Percentiles rank a stretch among this genome's conserved stretches.
Evolutionary conservation across 1,284 basidiomycete genomes (phyloP).

Genomic region (Trametes polyzona): DNA sequence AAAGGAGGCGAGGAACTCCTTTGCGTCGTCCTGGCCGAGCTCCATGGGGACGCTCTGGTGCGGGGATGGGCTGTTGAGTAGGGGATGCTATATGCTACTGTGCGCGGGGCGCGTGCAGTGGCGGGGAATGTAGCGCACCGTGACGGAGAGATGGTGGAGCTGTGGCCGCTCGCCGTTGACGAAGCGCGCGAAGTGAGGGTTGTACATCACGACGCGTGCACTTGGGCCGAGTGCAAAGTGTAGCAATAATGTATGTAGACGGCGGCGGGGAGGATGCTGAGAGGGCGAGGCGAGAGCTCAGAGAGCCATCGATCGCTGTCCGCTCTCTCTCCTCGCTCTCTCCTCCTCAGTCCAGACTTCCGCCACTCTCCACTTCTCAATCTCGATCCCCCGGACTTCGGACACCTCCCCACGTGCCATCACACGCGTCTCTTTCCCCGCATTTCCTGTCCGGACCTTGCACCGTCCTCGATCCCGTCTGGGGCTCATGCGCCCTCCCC

Average conservation of each 20-base stretch:
- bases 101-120: neutral
- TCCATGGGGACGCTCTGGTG: conserved; percentile 14
- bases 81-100: neutral
- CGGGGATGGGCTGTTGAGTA: conserved; percentile 2
- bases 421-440: conserved; percentile 7
- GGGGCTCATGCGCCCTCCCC: neutral
- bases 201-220: conserved; percentile 8
- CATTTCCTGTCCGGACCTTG: conserved; percentile 10
- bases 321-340: neutral
- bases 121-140: conserved; percentile 10
- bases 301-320: conserved; percentile 8
- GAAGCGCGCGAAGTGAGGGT: conserved; percentile 15
- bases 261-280: neutral
- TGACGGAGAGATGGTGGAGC: conserved; percentile 15
- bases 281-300: neutral
- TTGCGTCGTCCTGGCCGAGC: conserved; percentile 10
- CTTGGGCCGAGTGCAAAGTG: neutral
- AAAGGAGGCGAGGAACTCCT: conserved; percentile 11
- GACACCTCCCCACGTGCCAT: conserved; percentile 9
- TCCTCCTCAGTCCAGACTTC: neutral
- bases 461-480: neutral
- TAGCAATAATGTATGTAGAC: neutral
- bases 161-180: conserved; percentile 16
- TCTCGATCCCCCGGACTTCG: neutral
- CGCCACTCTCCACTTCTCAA: neutral